Base-by-base conservation (phyloP, 805 yeast genomes). In the Hanseniaspora nectarophila region DNA sequence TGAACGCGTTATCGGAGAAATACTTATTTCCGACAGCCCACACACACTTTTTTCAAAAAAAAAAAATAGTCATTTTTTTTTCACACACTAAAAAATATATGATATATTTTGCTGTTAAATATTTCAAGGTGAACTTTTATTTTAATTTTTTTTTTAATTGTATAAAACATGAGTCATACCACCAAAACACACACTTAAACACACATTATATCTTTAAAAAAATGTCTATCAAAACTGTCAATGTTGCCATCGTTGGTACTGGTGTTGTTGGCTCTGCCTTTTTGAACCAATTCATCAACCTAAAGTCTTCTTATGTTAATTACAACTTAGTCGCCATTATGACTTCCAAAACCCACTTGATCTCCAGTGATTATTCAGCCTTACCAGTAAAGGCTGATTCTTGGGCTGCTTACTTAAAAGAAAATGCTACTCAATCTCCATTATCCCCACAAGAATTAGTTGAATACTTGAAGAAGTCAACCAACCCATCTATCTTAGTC, bases 231-330 rank as follows among this genome's bases (percentile, higher is more conserved):
- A 75, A 72, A 59, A 63, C 75, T 55, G 82, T 81, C 49, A 82
- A 82, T 62, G 68, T 83, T 58, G 89, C 88, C 33, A 73, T 83
- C 60, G 77, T 83, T 55, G 87, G 88, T 51, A 81, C 97, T 51
- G 98, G 98, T 62, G 92, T 90, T 48, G 97, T 92, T 56, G 98
- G 98, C 55, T 76, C 92, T 24, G 85, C 95, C 48, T 87, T 88
- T 71, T 72, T 92, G 66, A 77, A 76, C 68, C 98, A 90, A 71
- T 76, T 90, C 63, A 72, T 75, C 50, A 70, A 72, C 54, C 68
- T 85, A 57, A 76, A 77, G 58, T 66, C 82, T n/a, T 35, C n/a
- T 16, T 62, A 78, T 23, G 78, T 85, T 60, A 69, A 72, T 33
- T 86, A 81, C 72, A 83, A 87, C 59, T 83, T 92, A 42, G 80